Base-by-base conservation (phyloP, 306 rosid genomes). In the Datisca glomerata region DNA sequence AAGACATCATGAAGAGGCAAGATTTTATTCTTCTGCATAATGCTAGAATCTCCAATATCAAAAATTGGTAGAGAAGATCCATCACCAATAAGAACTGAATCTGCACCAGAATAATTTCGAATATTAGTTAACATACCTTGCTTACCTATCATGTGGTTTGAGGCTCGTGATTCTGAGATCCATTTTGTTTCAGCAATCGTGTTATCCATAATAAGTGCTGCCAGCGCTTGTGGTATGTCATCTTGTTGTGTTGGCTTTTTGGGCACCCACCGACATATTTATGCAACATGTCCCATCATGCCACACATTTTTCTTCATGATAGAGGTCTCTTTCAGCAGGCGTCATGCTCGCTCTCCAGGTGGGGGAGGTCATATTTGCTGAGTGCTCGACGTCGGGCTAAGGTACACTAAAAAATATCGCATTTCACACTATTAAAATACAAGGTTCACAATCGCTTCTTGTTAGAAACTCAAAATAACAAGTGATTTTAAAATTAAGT, bases 1-100 rank as follows among this genome's bases (percentile, higher is more conserved):
- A 42, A 42, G n/a, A 42, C 47, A 22, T 45, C 8, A 12, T 14
- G 18, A 45, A 45, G 50, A 13, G 50, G 50, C 12, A 22, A 24
- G 7, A n/a, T n/a, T 1, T 2, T 15, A 7, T 15, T 18, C 5
- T 6, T 21, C 8, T 42, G 13, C 9, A 4, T 24, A 7, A 24
- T 45, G n/a, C 0, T 1, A 12, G 50, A 12, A 24, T 23, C 21
- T 22, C 35, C 36, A 22, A 45, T 14, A 16, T 12, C 33, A 1
- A 3, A 5, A 23, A 24, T 45, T 24, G 29, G 20, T 23, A 24
- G 20, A 23, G 21, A 25, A 12, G 50, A 45, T 8, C 20, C 50
- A 45, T 45, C 31, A 10, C 50, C 35, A 13, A 45, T 24, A 12
- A 45, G 20, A 20, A 43, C 17, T 19, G 16, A 5, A 43, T 43